Evolutionary conservation across 768 basidiomycete species (phyloP).

Genomic region (Boletus edulis): DNA sequence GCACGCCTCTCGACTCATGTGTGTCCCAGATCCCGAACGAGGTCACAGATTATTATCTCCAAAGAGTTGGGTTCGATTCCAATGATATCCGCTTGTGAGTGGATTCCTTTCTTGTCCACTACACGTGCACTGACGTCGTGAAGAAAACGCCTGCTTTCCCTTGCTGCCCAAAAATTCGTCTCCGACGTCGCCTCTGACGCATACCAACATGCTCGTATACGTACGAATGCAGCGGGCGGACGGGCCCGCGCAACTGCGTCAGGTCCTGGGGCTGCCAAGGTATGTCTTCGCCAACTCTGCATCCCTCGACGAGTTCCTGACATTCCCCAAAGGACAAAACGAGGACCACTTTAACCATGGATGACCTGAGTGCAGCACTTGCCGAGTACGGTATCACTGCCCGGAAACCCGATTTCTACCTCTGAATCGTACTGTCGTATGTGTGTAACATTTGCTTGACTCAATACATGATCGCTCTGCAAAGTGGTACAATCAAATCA

Average conservation of each 20-base stretch:
- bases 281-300: conserved; percentile 29
- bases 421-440: conserved; percentile 38
- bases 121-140: background rate
- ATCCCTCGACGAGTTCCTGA: conserved; percentile 5
- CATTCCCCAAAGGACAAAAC: conserved; percentile 70
- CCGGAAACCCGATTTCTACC: conserved; percentile 92
- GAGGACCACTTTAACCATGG: conserved; percentile 94
- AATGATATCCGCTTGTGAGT: conserved; percentile 88
- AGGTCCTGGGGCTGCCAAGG: conserved; percentile 65
- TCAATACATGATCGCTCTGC: background rate
- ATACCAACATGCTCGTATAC: conserved; percentile 95
- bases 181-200: conserved; percentile 96
- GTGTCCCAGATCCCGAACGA: conserved; percentile 85
- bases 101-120: background rate
- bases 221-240: conserved; percentile 81
- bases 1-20: background rate
- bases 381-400: conserved; percentile 95
- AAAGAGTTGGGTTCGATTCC: conserved; percentile 93
- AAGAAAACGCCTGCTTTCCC: conserved; percentile 91
- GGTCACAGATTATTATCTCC: conserved; percentile 96
- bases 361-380: conserved; percentile 89
- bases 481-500: background rate
- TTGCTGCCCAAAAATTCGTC: conserved; percentile 97
- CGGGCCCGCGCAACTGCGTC: conserved; percentile 55
- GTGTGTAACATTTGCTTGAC: conserved; percentile 1